Base-by-base conservation (phyloP, 768 basidiomycete species). In the Mycena olivaceomarginata region DNA sequence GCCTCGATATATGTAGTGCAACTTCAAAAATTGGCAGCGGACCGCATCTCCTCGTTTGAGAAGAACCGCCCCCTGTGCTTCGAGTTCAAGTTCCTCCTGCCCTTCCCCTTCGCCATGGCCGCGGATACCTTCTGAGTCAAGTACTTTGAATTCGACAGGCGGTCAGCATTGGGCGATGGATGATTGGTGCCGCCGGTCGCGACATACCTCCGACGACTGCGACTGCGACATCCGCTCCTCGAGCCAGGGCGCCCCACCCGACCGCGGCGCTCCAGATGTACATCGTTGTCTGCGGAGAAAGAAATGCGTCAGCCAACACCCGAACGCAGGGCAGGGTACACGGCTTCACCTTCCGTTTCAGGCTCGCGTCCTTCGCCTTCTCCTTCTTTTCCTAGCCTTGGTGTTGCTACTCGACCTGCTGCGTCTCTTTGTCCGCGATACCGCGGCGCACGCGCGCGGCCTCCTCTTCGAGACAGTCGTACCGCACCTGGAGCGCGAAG, bases 51-150 rank as follows among this genome's bases (percentile, higher is more conserved):
- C 65, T 64, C 67, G 45, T 72, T 60, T 43, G 51, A 64, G 62
- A 77, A 77, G 51, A 66, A 45, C 43, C 71, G 71, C 31, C 62
- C 72, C 46, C 22, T 59, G 68, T 72, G 76, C 63, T 74, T 70
- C 62, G 46, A 60, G 62, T 43, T 41, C 37, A 77, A 31, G 31
- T 46, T 48, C 63, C 53, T 13, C 67, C 75, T 62, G 15, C 51
- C 16, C 51, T n/a, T 20, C 20, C 20, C 18, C 51, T 18, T n/a
- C 51, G 9, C 51, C 51, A 53, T 53, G 15, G 15, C 46, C 1
- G 46, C 15, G 18, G 31, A 31, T 31, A 31, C 31, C 31, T 31
- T 48, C 46, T 2, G 46, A 48, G 15, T 48, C 12, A n/a, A 7
- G 12, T 7, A 5, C 16, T 22, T n/a, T 53, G 51, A n/a, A n/a